These are phyloP conservation scores for Microdochium trichocladiopsis DNA, from an alignment of 2,329 filamentous ascomycete species.

Conservation along the genomic window DNA sequence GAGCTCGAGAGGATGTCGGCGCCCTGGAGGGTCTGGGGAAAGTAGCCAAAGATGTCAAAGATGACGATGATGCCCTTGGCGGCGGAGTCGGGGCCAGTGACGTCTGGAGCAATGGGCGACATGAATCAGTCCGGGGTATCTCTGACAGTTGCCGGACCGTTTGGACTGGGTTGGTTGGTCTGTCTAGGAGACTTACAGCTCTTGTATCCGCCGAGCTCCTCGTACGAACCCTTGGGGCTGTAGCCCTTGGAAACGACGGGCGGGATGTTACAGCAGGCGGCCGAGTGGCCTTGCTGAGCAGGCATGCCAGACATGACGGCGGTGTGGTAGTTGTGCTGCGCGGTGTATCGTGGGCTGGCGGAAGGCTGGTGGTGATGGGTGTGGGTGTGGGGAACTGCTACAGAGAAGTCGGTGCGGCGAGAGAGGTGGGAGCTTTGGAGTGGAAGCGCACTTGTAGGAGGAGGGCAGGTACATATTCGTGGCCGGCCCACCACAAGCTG, in stretches of 20 bases:
- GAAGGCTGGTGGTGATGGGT: slow-evolving; percentile 6
- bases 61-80: slow-evolving; percentile 54
- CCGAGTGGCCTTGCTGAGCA: slow-evolving; percentile 44
- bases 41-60: slow-evolving; percentile 68
- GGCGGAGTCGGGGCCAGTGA: slow-evolving; percentile 36
- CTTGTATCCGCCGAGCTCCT: slow-evolving; percentile 47
- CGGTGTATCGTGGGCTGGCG: slow-evolving; percentile 5
- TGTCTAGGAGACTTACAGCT: slow-evolving; percentile 30
- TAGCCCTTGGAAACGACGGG: slow-evolving; percentile 51
- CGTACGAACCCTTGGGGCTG: slow-evolving; percentile 46
- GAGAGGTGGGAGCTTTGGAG: too few relatives aligned
- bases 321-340: slow-evolving; percentile 6
- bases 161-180: not conserved
- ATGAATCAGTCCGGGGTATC: too few relatives aligned
- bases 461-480: too few relatives aligned
- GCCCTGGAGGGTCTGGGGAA: slow-evolving; percentile 62
- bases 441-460: too few relatives aligned
- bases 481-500: too few relatives aligned
- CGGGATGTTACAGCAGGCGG: slow-evolving; percentile 52
- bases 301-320: slow-evolving; percentile 41
- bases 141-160: too few relatives aligned
- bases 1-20: slow-evolving; percentile 57
- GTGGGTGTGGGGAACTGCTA: not conserved
- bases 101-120: too few relatives aligned
- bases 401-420: too few relatives aligned